phyloP scores from a whole-genome alignment of 441 rosid species.

The Bocquillonia castaneifolia region DNA sequence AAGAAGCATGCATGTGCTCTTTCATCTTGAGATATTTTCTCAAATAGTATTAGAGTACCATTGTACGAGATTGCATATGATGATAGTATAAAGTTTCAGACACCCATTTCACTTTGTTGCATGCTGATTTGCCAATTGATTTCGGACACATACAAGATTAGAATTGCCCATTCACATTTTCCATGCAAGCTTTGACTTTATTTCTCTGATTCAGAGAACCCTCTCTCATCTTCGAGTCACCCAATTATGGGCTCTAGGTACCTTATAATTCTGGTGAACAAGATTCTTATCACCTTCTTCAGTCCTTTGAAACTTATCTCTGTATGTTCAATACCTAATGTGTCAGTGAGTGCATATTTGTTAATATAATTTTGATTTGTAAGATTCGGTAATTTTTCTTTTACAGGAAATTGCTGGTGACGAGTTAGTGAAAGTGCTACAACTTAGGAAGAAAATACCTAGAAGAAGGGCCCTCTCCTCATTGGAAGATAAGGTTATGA shows the following conservation, averaged over 20 bases:
- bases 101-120: neutral
- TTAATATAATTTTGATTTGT: conserved; percentile 8
- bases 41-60: neutral
- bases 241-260: neutral
- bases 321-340: no score
- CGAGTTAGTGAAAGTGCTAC: conserved; percentile 66
- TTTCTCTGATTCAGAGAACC: conserved; percentile 1
- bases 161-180: neutral
- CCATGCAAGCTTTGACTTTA: neutral
- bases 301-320: neutral
- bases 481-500: conserved; percentile 77
- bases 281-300: neutral
- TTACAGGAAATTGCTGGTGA: conserved; percentile 83
- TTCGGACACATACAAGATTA: neutral
- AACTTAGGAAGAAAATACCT: conserved; percentile 73
- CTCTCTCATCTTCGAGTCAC: neutral
- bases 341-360: no score
- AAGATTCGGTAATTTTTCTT: conserved; percentile 20
- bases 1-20: neutral
- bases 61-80: conserved; percentile 7
- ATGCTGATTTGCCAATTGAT: neutral
- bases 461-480: conserved; percentile 83
- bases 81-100: neutral
- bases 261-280: neutral
- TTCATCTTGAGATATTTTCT: neutral